These are phyloP conservation scores for Suillus fuscotomentosus DNA, from an alignment of 768 basidiomycete species.

Conservation along the genomic window DNA sequence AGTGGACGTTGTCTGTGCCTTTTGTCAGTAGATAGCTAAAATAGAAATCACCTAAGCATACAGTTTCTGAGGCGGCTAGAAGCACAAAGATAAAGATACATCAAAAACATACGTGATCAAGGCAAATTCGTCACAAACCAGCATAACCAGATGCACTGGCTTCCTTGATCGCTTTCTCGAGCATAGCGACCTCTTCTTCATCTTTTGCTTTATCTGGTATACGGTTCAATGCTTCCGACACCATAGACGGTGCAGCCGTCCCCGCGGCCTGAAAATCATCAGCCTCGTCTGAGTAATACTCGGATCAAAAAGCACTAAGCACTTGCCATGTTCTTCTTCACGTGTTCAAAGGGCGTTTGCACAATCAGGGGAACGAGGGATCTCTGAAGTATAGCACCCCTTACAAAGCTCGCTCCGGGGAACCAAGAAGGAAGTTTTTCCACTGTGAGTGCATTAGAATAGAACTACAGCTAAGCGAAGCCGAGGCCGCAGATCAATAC, in stretches of 20 bases:
- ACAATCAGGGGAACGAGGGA: conserved; percentile 11
- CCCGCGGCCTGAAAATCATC: conserved; percentile 14
- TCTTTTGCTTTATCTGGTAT: conserved; percentile 8
- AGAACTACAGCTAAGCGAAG: neutral
- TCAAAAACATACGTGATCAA: conserved; percentile 10
- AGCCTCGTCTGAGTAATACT: neutral
- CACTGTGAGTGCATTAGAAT: conserved; percentile 9
- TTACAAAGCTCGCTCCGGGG: conserved; percentile 20
- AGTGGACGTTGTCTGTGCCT: conserved; percentile 17
- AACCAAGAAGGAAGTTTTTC: conserved; percentile 22
- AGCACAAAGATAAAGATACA: neutral
- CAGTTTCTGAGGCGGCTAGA: conserved; percentile 23
- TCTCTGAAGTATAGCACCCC: conserved; percentile 12
- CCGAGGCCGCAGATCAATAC: neutral
- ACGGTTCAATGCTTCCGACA: conserved; percentile 19
- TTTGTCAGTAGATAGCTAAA: neutral
- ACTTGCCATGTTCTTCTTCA: conserved; percentile 21
- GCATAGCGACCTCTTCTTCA: conserved; percentile 11
- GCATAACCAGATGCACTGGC: conserved; percentile 20
- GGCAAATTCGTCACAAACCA: conserved; percentile 8
- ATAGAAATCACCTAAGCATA: conserved; percentile 9
- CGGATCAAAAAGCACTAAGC: neutral
- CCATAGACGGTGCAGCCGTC: conserved; percentile 22
- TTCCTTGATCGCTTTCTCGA: conserved; percentile 22
- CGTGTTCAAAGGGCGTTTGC: conserved; percentile 22